These are phyloP conservation scores for Fagus sylvatica DNA, from an alignment of 306 rosid species.

Conservation along the genomic window DNA sequence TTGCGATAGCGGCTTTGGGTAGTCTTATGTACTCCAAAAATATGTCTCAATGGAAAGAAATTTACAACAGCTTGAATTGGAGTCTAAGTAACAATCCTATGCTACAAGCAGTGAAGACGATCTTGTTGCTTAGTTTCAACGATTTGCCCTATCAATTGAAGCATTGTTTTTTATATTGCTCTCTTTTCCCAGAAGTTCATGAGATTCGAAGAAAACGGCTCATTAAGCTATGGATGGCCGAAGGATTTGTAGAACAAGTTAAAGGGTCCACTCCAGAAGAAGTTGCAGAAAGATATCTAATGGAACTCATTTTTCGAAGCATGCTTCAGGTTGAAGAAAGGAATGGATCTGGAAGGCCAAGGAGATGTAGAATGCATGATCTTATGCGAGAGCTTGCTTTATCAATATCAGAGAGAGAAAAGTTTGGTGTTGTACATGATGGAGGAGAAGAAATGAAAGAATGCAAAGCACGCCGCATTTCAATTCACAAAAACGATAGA, in stretches of 20 bases:
- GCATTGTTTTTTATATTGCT: slow-evolving; percentile 20
- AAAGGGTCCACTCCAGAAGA: slow-evolving; percentile 7
- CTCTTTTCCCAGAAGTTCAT: slow-evolving; percentile 21
- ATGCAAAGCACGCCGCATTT: no score
- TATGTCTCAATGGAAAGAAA: no score
- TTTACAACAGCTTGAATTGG: no score
- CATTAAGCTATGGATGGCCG: slow-evolving; percentile 21
- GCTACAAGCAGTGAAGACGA: no score
- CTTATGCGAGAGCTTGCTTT: slow-evolving; percentile 24
- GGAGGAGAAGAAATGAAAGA: no score
- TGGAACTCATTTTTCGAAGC: neutral
- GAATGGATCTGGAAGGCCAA: no score
- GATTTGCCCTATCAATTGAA: slow-evolving; percentile 5
- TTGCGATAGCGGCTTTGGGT: no score
- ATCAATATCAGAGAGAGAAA: neutral
- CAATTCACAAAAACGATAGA: no score
- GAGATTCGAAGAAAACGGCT: neutral
- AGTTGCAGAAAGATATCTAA: neutral
- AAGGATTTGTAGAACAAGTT: slow-evolving; percentile 19
- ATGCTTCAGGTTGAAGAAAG: no score
- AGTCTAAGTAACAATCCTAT: no score
- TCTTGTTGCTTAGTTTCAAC: neutral
- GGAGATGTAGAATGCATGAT: no score
- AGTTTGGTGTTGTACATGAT: neutral
- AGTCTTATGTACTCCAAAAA: no score